Conservation (phyloP, 306 rosid genomes). For the Malus fusca region DNA sequence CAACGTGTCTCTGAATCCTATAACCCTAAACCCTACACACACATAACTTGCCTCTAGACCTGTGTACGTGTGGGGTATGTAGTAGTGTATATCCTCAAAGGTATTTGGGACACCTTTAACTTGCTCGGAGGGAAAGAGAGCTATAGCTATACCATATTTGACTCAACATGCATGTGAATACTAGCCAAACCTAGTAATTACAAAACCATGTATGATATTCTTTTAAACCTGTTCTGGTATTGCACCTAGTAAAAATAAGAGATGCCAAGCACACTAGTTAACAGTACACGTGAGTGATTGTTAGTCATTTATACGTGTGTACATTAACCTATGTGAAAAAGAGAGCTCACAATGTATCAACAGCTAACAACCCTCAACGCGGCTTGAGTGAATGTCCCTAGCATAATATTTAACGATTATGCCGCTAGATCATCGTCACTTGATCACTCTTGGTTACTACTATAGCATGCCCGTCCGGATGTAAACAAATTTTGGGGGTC, state of each 20-base stretch:
- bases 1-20: no score
- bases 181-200: background rate
- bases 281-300: background rate
- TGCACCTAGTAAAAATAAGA: background rate
- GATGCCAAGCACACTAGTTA: background rate
- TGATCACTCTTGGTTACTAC: background rate
- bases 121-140: background rate
- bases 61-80: background rate
- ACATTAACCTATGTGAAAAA: background rate
- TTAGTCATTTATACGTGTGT: no score
- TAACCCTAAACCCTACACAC: no score
- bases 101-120: background rate
- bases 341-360: background rate
- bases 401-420: background rate
- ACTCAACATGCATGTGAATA: background rate
- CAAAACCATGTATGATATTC: background rate
- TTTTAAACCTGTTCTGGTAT: background rate
- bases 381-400: background rate
- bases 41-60: no score
- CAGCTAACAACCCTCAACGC: fast-evolving
- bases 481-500: background rate
- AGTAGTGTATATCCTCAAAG: background rate
- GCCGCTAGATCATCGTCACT: background rate
- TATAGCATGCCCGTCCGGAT: background rate
- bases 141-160: background rate